A percentile compares a stretch with the other conserved stretches of the same genome.
Evolutionary conservation across 306 rosid genomes (phyloP).

Genomic region (Quillaja saponaria): DNA sequence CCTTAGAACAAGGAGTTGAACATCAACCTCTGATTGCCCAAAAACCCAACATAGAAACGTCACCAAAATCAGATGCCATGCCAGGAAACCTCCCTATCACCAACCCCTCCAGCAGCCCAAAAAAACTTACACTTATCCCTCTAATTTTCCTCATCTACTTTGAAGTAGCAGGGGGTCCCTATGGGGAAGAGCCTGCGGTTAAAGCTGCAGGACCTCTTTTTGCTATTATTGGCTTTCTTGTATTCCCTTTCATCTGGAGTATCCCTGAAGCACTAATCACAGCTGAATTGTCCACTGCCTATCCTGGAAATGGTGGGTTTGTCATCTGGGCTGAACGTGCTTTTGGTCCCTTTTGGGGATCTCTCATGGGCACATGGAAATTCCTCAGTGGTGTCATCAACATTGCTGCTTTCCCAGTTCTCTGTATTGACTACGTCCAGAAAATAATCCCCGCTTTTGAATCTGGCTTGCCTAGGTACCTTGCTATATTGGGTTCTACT

Average conservation of each 20-base stretch:
- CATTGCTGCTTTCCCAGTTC: slow-evolving; percentile 58
- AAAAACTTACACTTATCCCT: slow-evolving; percentile 51
- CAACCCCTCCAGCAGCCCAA: slow-evolving; percentile 12
- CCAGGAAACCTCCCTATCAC: background rate
- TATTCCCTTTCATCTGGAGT: slow-evolving; percentile 70
- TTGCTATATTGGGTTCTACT: slow-evolving; percentile 41
- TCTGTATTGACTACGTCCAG: slow-evolving; percentile 58
- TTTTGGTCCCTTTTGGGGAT: slow-evolving; percentile 81
- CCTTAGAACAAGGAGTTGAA: no score
- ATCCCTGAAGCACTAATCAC: slow-evolving; percentile 76
- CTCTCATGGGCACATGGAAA: slow-evolving; percentile 61
- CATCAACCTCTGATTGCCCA: no score
- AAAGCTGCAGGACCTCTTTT: slow-evolving; percentile 54
- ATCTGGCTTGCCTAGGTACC: slow-evolving; percentile 34
- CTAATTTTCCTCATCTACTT: slow-evolving; percentile 64
- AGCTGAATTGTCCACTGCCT: slow-evolving; percentile 63
- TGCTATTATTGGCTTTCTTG: slow-evolving; percentile 52
- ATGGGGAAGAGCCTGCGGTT: slow-evolving; percentile 63
- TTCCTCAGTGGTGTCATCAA: slow-evolving; percentile 59
- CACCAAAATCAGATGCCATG: background rate
- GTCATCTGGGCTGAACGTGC: slow-evolving; percentile 72
- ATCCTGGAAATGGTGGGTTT: slow-evolving; percentile 73
- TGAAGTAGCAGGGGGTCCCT: slow-evolving; percentile 81
- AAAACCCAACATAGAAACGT: no score
- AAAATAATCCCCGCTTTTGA: slow-evolving; percentile 32